Evolutionary conservation across 495 filamentous ascomycete genomes (phyloP), one percentile per base, ranked within the genome.

Genomic region (Lasiosphaeriaceae sp.): DNA sequence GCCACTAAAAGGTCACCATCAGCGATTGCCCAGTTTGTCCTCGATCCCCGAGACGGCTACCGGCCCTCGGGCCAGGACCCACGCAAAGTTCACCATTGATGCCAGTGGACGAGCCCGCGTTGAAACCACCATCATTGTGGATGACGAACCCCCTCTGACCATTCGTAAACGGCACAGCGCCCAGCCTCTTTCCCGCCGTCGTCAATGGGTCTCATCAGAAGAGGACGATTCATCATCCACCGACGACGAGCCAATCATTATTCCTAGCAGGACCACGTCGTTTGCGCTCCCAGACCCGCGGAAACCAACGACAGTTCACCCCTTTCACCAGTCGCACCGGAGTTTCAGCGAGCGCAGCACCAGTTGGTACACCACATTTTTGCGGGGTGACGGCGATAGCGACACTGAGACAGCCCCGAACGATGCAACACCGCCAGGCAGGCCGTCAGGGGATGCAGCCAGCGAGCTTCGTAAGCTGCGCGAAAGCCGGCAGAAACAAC

Each of bases 391-490:
- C 48, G 61, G 62, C 3, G 80, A 78, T 31, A 84, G 82, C 63
- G 82, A 86, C 29, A 79, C 79, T 2, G 82, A 83, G 58, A 84
- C 82, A 21, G 70, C 85, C 11, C 71, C 82, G 37, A 75, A 80
- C 47, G 66, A 76, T 8, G n/a, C 54, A 16, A 68, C 66, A 0
- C 66, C 67, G 2, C 64, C 60, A 29, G 55, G 47, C 55, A 70
- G 61, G 43, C 34, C 60, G 11, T 63, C 69, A 21, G 74, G 74
- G 45, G 61, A 72, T 37, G 83, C 83, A 2, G 72, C 80, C 12
- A 77, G 81, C 63, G 89, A 89, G 54, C 72, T 95, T 29, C 85
- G 86, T 26, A 90, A 89, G 69, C 79, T 95, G 17, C 74, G 89
- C 17, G 84, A 88, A 66, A 82, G 77, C 41, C 80, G 87, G 24